A percentile compares a stretch with the other conserved stretches of the same genome.
Conservation (phyloP, 108 stramenopile genomes). For the Cyclostephanos tholiformis region DNA sequence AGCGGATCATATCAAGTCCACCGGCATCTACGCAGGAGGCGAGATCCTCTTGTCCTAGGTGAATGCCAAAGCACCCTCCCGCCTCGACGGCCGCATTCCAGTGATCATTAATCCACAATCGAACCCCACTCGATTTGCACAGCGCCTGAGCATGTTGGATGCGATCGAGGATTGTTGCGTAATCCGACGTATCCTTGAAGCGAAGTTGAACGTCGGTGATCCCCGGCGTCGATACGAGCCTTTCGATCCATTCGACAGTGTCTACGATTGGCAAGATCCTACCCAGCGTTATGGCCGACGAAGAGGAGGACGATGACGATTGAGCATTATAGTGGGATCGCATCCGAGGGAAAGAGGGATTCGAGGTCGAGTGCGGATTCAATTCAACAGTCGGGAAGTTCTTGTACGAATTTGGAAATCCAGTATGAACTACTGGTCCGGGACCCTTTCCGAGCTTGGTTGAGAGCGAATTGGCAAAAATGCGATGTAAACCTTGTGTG, state of each 20-base stretch:
- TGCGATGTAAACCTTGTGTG: not conserved
- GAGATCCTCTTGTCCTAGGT: slow-evolving; percentile 94
- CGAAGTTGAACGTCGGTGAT: slow-evolving; percentile 82
- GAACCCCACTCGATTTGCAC: slow-evolving; percentile 62
- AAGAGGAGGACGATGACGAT: slow-evolving; percentile 16
- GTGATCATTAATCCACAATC: slow-evolving; percentile 93
- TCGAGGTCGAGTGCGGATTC: slow-evolving; percentile 25
- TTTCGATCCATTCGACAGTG: slow-evolving; percentile 70
- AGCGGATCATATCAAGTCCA: slow-evolving; percentile 56
- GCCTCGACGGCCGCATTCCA: slow-evolving; percentile 83
- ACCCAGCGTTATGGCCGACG: slow-evolving; percentile 48
- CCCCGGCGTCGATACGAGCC: slow-evolving; percentile 44
- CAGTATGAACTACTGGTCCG: slow-evolving; percentile 82
- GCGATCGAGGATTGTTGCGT: slow-evolving; percentile 48
- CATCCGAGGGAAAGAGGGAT: slow-evolving; percentile 49
- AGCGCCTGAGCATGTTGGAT: slow-evolving; percentile 58
- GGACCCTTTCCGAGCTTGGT: slow-evolving; percentile 76
- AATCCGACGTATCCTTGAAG: slow-evolving; percentile 75
- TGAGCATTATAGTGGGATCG: slow-evolving; percentile 25
- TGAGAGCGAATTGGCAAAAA: not conserved
- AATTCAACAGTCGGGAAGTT: slow-evolving; percentile 67
- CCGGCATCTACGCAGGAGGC: slow-evolving; percentile 57
- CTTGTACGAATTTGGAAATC: slow-evolving; percentile 64
- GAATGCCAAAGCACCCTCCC: slow-evolving; percentile 83
- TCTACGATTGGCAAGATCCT: slow-evolving; percentile 83